Conservation (phyloP, 768 basidiomycete genomes). For the Mycena epipterygia region DNA sequence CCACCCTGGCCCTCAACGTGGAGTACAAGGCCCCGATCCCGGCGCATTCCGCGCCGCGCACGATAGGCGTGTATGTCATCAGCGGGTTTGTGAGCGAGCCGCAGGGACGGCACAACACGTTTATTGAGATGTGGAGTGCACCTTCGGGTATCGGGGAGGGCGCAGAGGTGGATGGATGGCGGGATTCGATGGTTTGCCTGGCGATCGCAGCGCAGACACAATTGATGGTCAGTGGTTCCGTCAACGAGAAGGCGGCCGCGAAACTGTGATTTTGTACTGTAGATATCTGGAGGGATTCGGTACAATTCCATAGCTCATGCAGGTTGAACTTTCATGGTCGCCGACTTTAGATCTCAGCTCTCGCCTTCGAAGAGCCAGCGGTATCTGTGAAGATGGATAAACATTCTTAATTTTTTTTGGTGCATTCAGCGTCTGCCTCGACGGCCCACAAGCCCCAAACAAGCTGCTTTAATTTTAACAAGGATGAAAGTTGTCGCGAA, state of each 20-base stretch:
- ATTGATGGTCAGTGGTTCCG: conserved; percentile 39
- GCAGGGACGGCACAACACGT: conserved; percentile 52
- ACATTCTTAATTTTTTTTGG: no score
- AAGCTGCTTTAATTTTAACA: no score
- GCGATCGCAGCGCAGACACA: conserved; percentile 57
- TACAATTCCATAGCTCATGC: no score
- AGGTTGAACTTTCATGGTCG: no score
- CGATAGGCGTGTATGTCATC: conserved; percentile 50
- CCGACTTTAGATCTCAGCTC: no score
- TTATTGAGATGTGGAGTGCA: conserved; percentile 59
- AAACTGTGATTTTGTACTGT: no score
- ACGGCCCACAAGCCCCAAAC: no score
- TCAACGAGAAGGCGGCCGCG: conserved; percentile 3
- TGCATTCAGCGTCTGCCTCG: no score
- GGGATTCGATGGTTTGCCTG: conserved; percentile 57
- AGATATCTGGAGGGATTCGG: no score
- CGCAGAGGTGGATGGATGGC: conserved; percentile 46
- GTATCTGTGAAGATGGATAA: no score
- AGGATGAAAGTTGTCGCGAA: no score
- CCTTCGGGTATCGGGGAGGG: conserved; percentile 52
- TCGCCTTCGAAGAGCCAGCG: no score
- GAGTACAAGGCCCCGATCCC: conserved; percentile 67
- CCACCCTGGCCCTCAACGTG: conserved; percentile 71
- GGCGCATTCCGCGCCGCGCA: conserved; percentile 33
- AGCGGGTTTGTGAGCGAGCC: conserved; percentile 44